Base-by-base conservation (phyloP, 306 rosid genomes). In the Quercus agrifolia region DNA sequence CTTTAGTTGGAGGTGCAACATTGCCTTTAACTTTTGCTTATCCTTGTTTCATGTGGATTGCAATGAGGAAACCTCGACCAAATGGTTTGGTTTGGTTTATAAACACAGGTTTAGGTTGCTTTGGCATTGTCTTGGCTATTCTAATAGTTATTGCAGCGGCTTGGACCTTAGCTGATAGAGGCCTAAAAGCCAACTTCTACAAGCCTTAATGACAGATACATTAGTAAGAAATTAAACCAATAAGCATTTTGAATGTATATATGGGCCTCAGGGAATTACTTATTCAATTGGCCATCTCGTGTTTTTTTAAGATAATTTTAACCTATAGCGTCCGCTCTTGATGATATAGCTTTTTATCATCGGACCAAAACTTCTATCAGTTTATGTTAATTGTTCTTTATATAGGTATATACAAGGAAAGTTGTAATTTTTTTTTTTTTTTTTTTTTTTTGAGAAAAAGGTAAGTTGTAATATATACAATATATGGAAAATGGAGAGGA, bases 41-140 rank as follows among this genome's bases (percentile, higher is more conserved):
- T 80, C 97, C 97, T 0, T 91, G 97, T 77, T 88, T 89, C 86
- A 93, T 93, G 92, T 93, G 96, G 91, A 21, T 85, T 7, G 73
- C 90, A 1, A 77, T 93, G 25, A 89, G 83, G 87, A 91, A 88
- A 20, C 90, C 91, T 17, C 84, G 75, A 12, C 56, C 33, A 7
- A 82, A 59, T 23, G 74, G 87, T 38, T n/a, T 2, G 0, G 54
- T 66, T 4, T 87, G 94, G 92, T 81, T 79, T 8, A 74, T 85
- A 25, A 89, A 89, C 59, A n/a, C 80, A 33, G 81, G 62, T 1
- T 83, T 91, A 5, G 98, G 97, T 6, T 85, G 79, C 76, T 23
- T 86, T 1, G 97, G 94, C n/a, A 13, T 93, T 73, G n/a, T 74
- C 73, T 78, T 93, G 3, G 33, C 86, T 64, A 85, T 33, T 57